phyloP scores from a whole-genome alignment of 176 grass and related monocot genomes.

The Dactylis glomerata region DNA sequence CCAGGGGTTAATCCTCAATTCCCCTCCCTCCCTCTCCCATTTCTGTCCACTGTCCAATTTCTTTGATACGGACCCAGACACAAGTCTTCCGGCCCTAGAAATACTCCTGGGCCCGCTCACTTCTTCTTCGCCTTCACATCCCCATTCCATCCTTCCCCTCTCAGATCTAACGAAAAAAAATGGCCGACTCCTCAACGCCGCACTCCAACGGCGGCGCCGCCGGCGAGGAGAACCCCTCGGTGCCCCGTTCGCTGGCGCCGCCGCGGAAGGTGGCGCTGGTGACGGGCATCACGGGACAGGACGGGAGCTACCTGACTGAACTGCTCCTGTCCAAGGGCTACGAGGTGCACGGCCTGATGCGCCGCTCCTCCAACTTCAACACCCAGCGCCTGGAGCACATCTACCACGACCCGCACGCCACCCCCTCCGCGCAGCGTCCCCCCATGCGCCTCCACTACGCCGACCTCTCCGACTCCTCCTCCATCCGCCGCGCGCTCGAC shows the following conservation, averaged over 20 bases:
- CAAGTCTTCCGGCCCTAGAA: slow-evolving; percentile 25
- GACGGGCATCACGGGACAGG: slow-evolving; percentile 91
- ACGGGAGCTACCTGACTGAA: slow-evolving; percentile 94
- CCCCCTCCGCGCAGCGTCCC: slow-evolving; percentile 44
- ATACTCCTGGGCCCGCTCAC: slow-evolving; percentile 10
- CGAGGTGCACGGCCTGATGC: slow-evolving; percentile 97
- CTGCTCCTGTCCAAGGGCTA: slow-evolving; percentile 80
- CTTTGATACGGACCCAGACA: not conserved
- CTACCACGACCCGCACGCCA: slow-evolving; percentile 90
- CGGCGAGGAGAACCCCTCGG: not conserved
- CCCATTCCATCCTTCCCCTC: not conserved
- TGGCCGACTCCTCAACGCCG: too few relatives aligned
- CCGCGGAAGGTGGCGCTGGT: slow-evolving; percentile 79
- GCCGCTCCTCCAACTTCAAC: slow-evolving; percentile 99
- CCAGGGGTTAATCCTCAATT: too few relatives aligned
- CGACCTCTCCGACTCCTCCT: slow-evolving; percentile 93
- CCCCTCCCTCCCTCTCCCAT: too few relatives aligned
- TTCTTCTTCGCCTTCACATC: not conserved
- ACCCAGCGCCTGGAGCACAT: slow-evolving; percentile 79
- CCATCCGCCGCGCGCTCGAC: slow-evolving; percentile 85
- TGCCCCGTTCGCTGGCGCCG: slow-evolving; percentile 21
- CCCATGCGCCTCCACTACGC: slow-evolving; percentile 96
- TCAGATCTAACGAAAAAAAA: slow-evolving; percentile 22
- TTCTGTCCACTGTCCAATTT: not conserved
- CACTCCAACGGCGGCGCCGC: slow-evolving; percentile 11